These are phyloP conservation scores for Sarocladium brachiariae DNA, from an alignment of 2,329 filamentous ascomycete genomes.

Conservation along the genomic window DNA sequence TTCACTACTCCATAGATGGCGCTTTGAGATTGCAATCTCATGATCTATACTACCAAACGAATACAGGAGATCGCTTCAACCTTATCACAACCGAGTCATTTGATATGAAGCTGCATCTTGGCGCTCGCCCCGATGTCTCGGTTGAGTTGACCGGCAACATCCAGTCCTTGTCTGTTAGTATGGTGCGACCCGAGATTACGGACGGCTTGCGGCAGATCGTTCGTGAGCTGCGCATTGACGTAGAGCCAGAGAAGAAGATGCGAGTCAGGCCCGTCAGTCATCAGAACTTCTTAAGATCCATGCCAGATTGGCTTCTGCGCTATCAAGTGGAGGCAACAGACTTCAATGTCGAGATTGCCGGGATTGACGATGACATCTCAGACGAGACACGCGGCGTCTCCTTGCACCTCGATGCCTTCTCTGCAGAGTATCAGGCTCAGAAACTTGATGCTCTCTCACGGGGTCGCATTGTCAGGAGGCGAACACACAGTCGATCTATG, in stretches of 20 bases:
- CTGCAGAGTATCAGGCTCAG: slow-evolving; percentile 80
- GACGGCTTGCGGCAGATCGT: slow-evolving; percentile 90
- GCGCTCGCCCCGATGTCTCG: slow-evolving; percentile 75
- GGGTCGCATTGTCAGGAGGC: slow-evolving; percentile 55
- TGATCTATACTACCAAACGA: slow-evolving; percentile 90
- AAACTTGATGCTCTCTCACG: slow-evolving; percentile 59
- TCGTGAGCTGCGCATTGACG: slow-evolving; percentile 67
- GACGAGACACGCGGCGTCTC: slow-evolving; percentile 75
- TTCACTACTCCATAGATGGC: slow-evolving; percentile 81
- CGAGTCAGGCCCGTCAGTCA: slow-evolving; percentile 42
- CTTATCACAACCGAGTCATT: slow-evolving; percentile 81
- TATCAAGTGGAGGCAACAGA: slow-evolving; percentile 81
- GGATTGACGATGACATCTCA: slow-evolving; percentile 77
- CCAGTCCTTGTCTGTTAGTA: slow-evolving; percentile 80
- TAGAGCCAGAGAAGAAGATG: slow-evolving; percentile 52
- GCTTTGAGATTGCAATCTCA: slow-evolving; percentile 80
- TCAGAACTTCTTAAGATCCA: slow-evolving; percentile 64
- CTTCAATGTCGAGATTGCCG: slow-evolving; percentile 85
- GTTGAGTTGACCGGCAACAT: slow-evolving; percentile 74
- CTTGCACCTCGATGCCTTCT: slow-evolving; percentile 81
- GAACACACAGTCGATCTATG: slow-evolving; percentile 66
- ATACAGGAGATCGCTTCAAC: slow-evolving; percentile 74
- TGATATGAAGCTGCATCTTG: slow-evolving; percentile 79
- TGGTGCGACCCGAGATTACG: slow-evolving; percentile 87
- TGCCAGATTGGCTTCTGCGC: slow-evolving; percentile 80